Base-by-base conservation (phyloP, 164 flowering plant species). In the Nymphaea colorata region DNA sequence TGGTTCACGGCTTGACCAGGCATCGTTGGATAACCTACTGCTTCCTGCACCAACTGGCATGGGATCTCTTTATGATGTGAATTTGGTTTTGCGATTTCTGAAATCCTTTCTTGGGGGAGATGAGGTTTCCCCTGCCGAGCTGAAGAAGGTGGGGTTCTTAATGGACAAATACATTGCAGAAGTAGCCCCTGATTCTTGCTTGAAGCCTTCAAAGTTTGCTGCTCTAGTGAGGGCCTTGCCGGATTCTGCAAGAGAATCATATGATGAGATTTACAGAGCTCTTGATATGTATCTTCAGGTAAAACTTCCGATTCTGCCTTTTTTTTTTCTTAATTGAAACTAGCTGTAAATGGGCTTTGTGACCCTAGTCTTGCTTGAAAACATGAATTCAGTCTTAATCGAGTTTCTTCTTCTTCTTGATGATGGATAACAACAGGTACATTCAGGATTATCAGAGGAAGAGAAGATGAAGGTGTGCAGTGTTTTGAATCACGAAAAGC, bases 211-310 rank as follows among this genome's bases (percentile, higher is more conserved):
- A 2, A 89, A 86, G 75, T 87, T 93, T 66, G 69, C 76, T 45
- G 86, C 82, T 36, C 78, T 91, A 14, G 74, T 72, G 41, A 76
- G 42, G 59, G 78, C 81, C n/a, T 68, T 93, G 51, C 97, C 98
- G 8, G 90, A 87, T 72, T 79, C 79, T 41, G 87, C 90, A 12
- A 80, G 93, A 76, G 86, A 85, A 67, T 86, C 87, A 43, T 77
- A 75, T 71, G 94, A 93, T 76, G 80, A 64, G 17, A 72, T 93
- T 3, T 89, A 85, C 74, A 78, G 68, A 42, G 88, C 97, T 41
- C 76, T 86, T 14, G 85, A 89, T 72, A 73, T 88, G 74, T 93
- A 89, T 72, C 77, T 93, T 17, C 76, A 90, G 97, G 98, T 90
- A 83, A 61, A 3, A 57, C n/a, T 5, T 61, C 41, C 8, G 8